phyloP scores from a whole-genome alignment of 2,329 filamentous ascomycete species.

The Phialemonium atrogriseum region DNA sequence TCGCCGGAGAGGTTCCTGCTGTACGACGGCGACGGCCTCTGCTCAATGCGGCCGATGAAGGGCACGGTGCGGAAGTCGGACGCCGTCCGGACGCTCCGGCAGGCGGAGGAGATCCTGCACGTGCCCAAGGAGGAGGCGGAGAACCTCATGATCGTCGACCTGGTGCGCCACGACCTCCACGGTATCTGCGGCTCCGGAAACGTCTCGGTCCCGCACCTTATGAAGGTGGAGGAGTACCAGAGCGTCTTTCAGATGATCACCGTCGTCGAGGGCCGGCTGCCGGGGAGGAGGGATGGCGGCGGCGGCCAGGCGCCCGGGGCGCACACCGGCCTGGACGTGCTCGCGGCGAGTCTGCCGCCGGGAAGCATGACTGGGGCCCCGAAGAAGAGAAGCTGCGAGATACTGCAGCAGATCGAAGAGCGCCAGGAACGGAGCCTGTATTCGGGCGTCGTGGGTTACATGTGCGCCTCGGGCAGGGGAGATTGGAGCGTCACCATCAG shows the following conservation, averaged over 20 bases:
- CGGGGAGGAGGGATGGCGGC: too few relatives aligned
- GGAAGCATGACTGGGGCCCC: slow-evolving; percentile 96
- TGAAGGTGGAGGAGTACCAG: slow-evolving; percentile 84
- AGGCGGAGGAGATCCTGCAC: slow-evolving; percentile 65
- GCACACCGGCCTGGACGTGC: slow-evolving; percentile 63
- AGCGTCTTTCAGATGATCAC: slow-evolving; percentile 90
- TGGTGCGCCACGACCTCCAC: slow-evolving; percentile 90
- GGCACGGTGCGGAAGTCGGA: slow-evolving; percentile 80
- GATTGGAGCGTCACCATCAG: slow-evolving; percentile 92
- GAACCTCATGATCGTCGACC: slow-evolving; percentile 96
- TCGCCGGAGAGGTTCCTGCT: slow-evolving; percentile 86
- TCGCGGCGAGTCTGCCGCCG: slow-evolving; percentile 72
- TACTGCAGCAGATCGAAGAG: slow-evolving; percentile 63
- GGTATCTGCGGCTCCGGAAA: slow-evolving; percentile 68
- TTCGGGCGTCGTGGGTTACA: slow-evolving; percentile 81
- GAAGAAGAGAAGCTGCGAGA: slow-evolving; percentile 85
- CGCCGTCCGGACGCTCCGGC: slow-evolving; percentile 55
- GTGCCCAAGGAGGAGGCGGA: slow-evolving; percentile 87
- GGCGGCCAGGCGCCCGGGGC: slow-evolving; percentile 7
- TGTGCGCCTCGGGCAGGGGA: slow-evolving; percentile 75
- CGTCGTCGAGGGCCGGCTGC: slow-evolving; percentile 66
- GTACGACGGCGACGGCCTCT: slow-evolving; percentile 41
- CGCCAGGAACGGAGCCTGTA: slow-evolving; percentile 64
- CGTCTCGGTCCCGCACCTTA: slow-evolving; percentile 68
- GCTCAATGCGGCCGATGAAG: slow-evolving; percentile 89